A percentile compares a stretch with the other conserved stretches of the same genome.
Evolutionary conservation across 169 alveolate species (phyloP).

Genomic region (Cryptosporidium ryanae): DNA sequence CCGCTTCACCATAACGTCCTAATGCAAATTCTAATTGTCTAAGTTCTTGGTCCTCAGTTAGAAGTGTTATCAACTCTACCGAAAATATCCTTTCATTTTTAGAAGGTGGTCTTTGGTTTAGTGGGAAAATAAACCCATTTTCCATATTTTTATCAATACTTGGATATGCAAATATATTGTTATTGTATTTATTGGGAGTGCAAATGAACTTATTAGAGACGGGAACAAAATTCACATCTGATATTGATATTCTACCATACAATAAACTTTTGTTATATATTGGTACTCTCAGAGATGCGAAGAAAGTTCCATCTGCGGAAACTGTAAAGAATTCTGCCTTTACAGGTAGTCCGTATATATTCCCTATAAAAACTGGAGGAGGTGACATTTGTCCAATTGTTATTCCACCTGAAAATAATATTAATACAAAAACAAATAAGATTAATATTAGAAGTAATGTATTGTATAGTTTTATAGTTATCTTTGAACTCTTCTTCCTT

Average conservation of each 20-base stretch:
- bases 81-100: slow-evolving; percentile 12
- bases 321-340: slow-evolving; percentile 48
- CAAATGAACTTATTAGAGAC: slow-evolving; percentile 45
- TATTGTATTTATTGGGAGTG: slow-evolving; percentile 30
- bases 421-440: slow-evolving; percentile 53
- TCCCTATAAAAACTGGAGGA: slow-evolving; percentile 67
- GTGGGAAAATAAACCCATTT: slow-evolving; percentile 68
- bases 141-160: not conserved
- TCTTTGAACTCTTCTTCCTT: slow-evolving; percentile 41
- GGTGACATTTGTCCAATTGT: slow-evolving; percentile 72
- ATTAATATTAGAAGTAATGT: slow-evolving; percentile 21
- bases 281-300: slow-evolving; percentile 38
- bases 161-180: slow-evolving; percentile 17
- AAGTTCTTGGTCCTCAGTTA: slow-evolving; percentile 19
- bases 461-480: slow-evolving; percentile 41
- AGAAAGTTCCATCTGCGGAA: slow-evolving; percentile 42
- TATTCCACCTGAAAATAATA: slow-evolving; percentile 70
- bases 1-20: slow-evolving; percentile 71
- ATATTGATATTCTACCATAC: slow-evolving; percentile 47
- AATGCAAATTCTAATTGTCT: slow-evolving; percentile 37
- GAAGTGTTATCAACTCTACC: slow-evolving; percentile 4
- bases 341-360: slow-evolving; percentile 54
- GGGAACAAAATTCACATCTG: slow-evolving; percentile 29
- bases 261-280: slow-evolving; percentile 54
- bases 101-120: slow-evolving; percentile 11